phyloP scores from a whole-genome alignment of 78 protist genomes.

The Monocercomonoides exilis region DNA sequence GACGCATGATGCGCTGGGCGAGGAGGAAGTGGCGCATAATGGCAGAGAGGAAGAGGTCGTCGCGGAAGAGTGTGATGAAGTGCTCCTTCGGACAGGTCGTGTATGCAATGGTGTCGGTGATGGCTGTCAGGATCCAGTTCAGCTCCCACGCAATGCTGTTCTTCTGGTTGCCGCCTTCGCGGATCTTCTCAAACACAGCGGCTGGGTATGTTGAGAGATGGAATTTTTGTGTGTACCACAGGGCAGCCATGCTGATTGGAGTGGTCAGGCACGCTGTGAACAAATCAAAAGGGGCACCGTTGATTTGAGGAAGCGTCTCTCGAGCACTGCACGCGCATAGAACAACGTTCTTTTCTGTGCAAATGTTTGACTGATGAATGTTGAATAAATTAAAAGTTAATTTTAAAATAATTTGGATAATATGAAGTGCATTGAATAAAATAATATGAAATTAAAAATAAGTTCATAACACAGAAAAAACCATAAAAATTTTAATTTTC shows the following conservation, averaged over 20 bases:
- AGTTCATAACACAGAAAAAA: background rate
- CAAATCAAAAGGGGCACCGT: conserved; percentile 87
- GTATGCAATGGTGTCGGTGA: conserved; percentile 99
- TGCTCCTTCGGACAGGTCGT: conserved; percentile 30
- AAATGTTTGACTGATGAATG: background rate
- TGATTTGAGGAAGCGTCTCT: conserved; percentile 79
- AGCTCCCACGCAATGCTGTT: conserved; percentile 80
- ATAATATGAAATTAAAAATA: background rate
- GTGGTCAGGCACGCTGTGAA: conserved; percentile 96
- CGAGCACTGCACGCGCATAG: conserved; percentile 81
- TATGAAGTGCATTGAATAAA: background rate
- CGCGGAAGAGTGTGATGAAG: conserved; percentile 80
- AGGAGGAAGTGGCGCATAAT: conserved; percentile 90
- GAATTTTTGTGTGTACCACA: conserved; percentile 34
- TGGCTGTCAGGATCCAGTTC: conserved; percentile 93
- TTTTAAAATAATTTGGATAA: background rate
- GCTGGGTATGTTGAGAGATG: background rate
- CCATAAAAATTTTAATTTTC: background rate
- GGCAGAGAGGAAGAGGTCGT: conserved; percentile 83
- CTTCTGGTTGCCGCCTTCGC: conserved; percentile 66
- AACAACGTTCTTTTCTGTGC: conserved; percentile 36
- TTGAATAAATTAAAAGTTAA: no score
- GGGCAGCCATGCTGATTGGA: conserved; percentile 80
- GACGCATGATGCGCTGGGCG: conserved; percentile 85
- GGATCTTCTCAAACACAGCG: conserved; percentile 7